Base-by-base conservation (phyloP, 768 basidiomycete species). In the Pulveroboletus sp. region DNA sequence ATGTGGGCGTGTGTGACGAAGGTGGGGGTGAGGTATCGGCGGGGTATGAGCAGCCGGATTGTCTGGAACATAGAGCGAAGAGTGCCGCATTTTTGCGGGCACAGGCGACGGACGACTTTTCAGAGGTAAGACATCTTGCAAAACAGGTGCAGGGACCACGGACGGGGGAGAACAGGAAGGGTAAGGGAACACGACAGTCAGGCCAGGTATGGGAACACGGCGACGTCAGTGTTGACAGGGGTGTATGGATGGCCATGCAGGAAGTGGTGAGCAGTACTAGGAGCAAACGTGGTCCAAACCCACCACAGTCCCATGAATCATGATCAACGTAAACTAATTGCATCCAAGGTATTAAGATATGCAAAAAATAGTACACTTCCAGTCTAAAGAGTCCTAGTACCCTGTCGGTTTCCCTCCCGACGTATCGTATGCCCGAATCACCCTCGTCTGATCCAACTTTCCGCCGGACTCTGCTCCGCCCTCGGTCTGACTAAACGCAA, bases 401-500 rank as follows among this genome's bases (percentile, higher is more conserved):
- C 90, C 90, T 47, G 84, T 79, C 7, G 90, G 90, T 59, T 82
- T 77, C 45, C 78, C 69, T 50, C 88, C 83, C 27, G 88, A 87
- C 32, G 91, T 93, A 67, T 93, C 91, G 61, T 94, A 92, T 23
- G 90, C 90, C 46, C 90, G 73, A 57, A 93, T 92, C 51, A 93
- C 71, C 60, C 82, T 77, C 41, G 88, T 79, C 67, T 97, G 94
- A 68, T 95, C 94, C 70, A 94, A 87, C 54, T 82, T 32, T 7
- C 31, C 43, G 1, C 35, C 54, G 2, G 44, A 41, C 2, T 6
- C 37, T 0, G 13, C 82, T 25, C 82, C 80, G 56, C 87, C 88
- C 69, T 97, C 94, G 3, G 94, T 97, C 69, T 97, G 94, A 67
- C 89, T 93, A 75, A 99, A 99, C 5, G 97, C 97, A 65, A 98